phyloP scores from a whole-genome alignment of 1,139 yeast genomes.

The Suhomyces chickasaworum region DNA sequence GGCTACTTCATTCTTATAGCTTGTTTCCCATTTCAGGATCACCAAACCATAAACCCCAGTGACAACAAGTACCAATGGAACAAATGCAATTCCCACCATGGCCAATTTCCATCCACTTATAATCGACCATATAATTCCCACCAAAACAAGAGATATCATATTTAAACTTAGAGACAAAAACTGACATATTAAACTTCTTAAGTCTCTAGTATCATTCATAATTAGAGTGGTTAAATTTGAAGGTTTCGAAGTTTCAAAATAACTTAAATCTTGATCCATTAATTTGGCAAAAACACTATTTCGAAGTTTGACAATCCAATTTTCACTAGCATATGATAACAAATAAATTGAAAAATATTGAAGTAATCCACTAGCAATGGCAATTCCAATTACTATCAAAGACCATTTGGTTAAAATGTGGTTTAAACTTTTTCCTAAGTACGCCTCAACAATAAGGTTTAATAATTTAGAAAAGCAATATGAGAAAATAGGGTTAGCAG shows the following conservation, averaged over 20 bases:
- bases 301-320: constrained; percentile 64
- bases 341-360: constrained; percentile 53
- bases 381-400: constrained; percentile 56
- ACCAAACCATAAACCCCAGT: constrained; percentile 55
- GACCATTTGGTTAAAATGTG: constrained; percentile 64
- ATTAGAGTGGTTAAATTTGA: constrained; percentile 66
- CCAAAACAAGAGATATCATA: constrained; percentile 51
- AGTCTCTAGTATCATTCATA: constrained; percentile 79
- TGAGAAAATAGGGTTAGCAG: constrained; percentile 74
- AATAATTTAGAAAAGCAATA: constrained; percentile 72
- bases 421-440: constrained; percentile 27
- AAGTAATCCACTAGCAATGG: constrained; percentile 61
- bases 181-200: constrained; percentile 63
- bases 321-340: constrained; percentile 64
- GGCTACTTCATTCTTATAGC: constrained; percentile 59
- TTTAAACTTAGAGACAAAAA: constrained; percentile 58
- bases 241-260: constrained; percentile 52
- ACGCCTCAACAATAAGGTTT: constrained; percentile 51
- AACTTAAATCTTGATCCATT: constrained; percentile 54
- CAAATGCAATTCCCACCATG: constrained; percentile 72
- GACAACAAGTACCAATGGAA: constrained; percentile 59
- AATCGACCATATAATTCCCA: constrained; percentile 78
- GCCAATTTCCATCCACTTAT: constrained; percentile 85
- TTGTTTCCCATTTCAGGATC: constrained; percentile 56
- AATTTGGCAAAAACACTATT: constrained; percentile 50